These are phyloP conservation scores for Antrodiella citrinella DNA, from an alignment of 768 basidiomycete species.

Conservation along the genomic window DNA sequence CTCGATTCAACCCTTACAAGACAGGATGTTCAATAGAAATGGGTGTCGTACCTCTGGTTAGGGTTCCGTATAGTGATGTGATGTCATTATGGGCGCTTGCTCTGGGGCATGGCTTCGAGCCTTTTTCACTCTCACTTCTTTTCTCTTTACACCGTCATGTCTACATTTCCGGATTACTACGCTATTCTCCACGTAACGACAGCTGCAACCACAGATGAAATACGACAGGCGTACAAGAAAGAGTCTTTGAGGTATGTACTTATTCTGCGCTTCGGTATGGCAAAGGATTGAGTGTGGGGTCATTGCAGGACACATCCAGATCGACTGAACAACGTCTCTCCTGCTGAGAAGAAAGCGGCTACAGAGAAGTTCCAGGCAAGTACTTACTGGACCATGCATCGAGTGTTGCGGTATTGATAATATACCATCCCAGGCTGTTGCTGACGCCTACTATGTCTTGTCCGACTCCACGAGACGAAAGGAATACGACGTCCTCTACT, in stretches of 20 bases:
- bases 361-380: slow-evolving; percentile 82
- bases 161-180: slow-evolving; percentile 78
- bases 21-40: too few relatives aligned
- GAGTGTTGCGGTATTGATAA: neutral
- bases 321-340: slow-evolving; percentile 60
- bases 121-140: neutral
- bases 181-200: slow-evolving; percentile 45
- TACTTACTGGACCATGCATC: neutral
- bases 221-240: slow-evolving; percentile 70
- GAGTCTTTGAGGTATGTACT: slow-evolving; percentile 60
- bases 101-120: too few relatives aligned
- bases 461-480: slow-evolving; percentile 65
- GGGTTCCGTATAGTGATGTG: too few relatives aligned
- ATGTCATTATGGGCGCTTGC: too few relatives aligned
- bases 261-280: neutral
- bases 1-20: too few relatives aligned
- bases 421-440: slow-evolving; percentile 52
- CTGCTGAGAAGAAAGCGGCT: slow-evolving; percentile 60
- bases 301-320: slow-evolving; percentile 78
- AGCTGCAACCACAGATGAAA: slow-evolving; percentile 59
- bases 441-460: slow-evolving; percentile 91
- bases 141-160: slow-evolving; percentile 42
- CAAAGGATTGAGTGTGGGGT: slow-evolving; percentile 5
- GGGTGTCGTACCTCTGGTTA: too few relatives aligned
- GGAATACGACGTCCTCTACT: slow-evolving; percentile 67